These are phyloP conservation scores for Acaromyces ingoldii DNA, from an alignment of 1,284 basidiomycete species.

Conservation along the genomic window DNA sequence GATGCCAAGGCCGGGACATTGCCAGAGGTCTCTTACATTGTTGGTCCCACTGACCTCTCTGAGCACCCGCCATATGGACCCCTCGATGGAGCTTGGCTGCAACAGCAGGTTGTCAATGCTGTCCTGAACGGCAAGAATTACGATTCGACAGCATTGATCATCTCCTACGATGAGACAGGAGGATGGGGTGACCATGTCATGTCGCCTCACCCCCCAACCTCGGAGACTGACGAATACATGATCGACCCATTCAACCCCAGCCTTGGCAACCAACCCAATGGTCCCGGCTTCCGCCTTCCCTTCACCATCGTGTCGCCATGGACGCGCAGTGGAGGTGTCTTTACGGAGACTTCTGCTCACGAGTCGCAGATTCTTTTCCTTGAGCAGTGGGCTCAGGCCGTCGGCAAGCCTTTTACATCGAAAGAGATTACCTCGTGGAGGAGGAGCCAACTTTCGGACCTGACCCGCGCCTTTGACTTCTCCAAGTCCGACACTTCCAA, in stretches of 20 bases:
- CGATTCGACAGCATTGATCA: slow-evolving; percentile 27
- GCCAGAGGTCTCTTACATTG: slow-evolving; percentile 38
- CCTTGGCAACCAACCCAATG: slow-evolving; percentile 21
- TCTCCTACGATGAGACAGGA: slow-evolving; percentile 44
- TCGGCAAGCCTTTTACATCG: slow-evolving; percentile 26
- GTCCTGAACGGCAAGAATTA: slow-evolving; percentile 29
- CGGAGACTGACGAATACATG: slow-evolving; percentile 32
- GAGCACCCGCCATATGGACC: slow-evolving; percentile 40
- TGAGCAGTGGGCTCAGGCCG: slow-evolving; percentile 39
- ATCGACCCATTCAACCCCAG: slow-evolving; percentile 26
- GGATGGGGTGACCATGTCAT: slow-evolving; percentile 41
- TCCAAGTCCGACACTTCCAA: slow-evolving; percentile 14
- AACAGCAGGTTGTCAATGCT: slow-evolving; percentile 33
- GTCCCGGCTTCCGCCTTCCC: slow-evolving; percentile 43
- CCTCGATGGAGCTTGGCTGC: slow-evolving; percentile 36
- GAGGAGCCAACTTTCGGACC: slow-evolving; percentile 32
- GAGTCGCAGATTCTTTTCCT: slow-evolving; percentile 38
- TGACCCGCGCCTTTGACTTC: slow-evolving; percentile 40
- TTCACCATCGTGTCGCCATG: slow-evolving; percentile 40
- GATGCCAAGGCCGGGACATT: slow-evolving; percentile 32
- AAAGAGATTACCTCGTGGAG: slow-evolving; percentile 33
- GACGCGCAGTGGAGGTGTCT: slow-evolving; percentile 36
- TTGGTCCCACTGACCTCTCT: slow-evolving; percentile 34
- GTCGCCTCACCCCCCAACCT: slow-evolving; percentile 9
- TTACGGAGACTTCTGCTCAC: slow-evolving; percentile 34